A percentile compares a stretch with the other conserved stretches of the same genome.
Evolutionary conservation across 2,329 filamentous ascomycete species (phyloP).

Genomic region (Aureobasidium sp.): DNA sequence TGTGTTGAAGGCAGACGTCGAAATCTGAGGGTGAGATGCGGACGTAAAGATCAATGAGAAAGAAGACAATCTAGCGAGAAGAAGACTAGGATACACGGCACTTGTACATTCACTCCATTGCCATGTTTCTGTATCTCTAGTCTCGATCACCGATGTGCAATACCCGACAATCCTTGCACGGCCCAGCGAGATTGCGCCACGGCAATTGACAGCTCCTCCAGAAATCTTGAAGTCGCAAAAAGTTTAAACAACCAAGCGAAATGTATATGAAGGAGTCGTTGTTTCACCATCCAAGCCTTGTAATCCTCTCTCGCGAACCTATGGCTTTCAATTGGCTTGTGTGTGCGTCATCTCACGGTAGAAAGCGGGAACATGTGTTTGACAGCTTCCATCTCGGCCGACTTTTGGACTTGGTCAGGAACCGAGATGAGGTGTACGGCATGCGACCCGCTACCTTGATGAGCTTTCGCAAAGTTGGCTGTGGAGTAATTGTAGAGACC

Average conservation of each 20-base stretch:
- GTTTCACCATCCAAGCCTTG: not conserved
- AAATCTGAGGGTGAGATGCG: not conserved
- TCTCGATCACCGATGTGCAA: not conserved
- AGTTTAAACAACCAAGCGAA: not conserved
- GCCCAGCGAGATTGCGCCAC: constrained; percentile 13
- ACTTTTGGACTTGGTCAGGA: not conserved
- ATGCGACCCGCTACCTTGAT: not conserved
- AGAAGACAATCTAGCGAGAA: not conserved
- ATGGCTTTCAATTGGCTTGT: not conserved
- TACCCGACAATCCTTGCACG: not conserved
- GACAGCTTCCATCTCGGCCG: constrained; percentile 1
- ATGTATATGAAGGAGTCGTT: not conserved
- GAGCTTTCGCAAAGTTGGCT: not conserved
- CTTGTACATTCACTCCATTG: not conserved
- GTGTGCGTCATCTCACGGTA: constrained; percentile 1
- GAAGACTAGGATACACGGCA: not conserved
- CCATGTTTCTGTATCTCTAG: not conserved
- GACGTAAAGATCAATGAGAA: not conserved
- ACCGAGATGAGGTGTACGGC: constrained; percentile 14
- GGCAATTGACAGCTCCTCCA: not conserved
- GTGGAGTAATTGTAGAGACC: not conserved
- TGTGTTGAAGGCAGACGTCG: not conserved
- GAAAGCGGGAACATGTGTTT: constrained; percentile 7
- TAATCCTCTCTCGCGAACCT: not conserved
- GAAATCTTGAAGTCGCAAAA: not conserved